Evolutionary conservation across 192 early-diverging fungal species (phyloP), one percentile per base, ranked within the genome.

Genomic region (Rhizoclosmatium globosum): DNA sequence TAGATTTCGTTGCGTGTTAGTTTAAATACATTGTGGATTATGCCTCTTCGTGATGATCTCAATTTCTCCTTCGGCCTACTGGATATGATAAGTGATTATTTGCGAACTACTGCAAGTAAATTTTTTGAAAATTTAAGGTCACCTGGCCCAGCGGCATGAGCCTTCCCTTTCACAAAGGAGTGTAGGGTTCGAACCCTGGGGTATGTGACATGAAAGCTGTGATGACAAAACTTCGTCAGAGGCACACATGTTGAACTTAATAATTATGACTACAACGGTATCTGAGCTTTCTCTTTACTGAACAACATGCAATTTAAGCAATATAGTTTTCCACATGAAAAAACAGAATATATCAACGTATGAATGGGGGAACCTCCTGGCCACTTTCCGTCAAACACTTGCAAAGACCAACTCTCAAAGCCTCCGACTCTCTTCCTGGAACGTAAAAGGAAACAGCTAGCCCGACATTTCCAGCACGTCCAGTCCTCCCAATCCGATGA

Each of bases 401-500:
- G 44, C 90, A 77, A 17, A 90, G 44, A 2, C 45, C 45, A 19
- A 17, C 66, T 9, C 7, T 19, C 7, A 68, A 1, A n/a, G 2
- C 66, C 1, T 68, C 44, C 7, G 11, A 23, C 17, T 19, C 13
- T 3, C 66, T 11, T 23, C 45, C 42, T 43, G 23, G 7, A 46
- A 39, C 13, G 41, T 45, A 68, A 19, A 62, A 62, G 7, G 42
- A 46, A n/a, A 23, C 2, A 15, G 66, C 66, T 46, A 44, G 38
- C 45, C 66, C 66, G 13, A 46, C 15, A 45, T 68, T 42, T 43
- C 66, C 84, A 68, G 87, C 87, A 75, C 87, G 80, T 11, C 86
- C 87, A 2, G 88, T 89, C 47, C 88, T 80, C 15, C 94, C 94
- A 76, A 95, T 95, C 45, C 94, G 89, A 74, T 95, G 94, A 44